phyloP scores from a whole-genome alignment of 2,329 filamentous ascomycete genomes.

The Graphilbum ipis-grandicollis region DNA sequence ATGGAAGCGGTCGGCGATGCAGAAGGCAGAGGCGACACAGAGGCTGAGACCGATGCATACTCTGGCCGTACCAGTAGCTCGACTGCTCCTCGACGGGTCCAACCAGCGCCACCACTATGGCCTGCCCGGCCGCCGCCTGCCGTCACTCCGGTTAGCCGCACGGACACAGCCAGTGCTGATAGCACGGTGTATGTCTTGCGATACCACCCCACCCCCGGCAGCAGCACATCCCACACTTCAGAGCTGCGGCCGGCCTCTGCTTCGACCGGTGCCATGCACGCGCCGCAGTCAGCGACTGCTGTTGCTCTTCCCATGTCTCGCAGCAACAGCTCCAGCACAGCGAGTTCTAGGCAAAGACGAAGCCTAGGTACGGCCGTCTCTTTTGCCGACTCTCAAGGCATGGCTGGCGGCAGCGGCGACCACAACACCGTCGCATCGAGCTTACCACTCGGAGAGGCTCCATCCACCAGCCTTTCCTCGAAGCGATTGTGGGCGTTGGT shows the following conservation, averaged over 20 bases:
- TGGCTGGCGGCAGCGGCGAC: background rate
- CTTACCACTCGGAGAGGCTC: background rate
- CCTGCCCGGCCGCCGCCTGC: conserved; percentile 35
- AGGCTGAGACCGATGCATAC: conserved; percentile 13
- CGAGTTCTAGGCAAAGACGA: background rate
- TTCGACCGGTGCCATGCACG: background rate
- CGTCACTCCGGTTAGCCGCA: conserved; percentile 40
- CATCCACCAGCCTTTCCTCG: no score
- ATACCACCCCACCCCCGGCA: conserved; percentile 39
- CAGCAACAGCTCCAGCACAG: conserved; percentile 7
- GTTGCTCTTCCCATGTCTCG: conserved; percentile 3
- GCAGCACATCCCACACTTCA: conserved; percentile 25
- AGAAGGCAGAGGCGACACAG: conserved; percentile 9
- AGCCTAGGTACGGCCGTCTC: background rate
- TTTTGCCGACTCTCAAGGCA: background rate
- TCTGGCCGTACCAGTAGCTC: background rate
- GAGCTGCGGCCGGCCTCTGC: conserved; percentile 14
- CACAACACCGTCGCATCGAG: background rate
- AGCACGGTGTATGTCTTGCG: conserved; percentile 47
- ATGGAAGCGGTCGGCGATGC: conserved; percentile 16
- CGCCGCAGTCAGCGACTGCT: background rate
- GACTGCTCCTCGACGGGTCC: conserved; percentile 8
- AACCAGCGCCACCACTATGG: conserved; percentile 36
- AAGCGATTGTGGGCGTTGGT: conserved; percentile 15
- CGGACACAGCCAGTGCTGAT: conserved; percentile 44